Percentiles rank a stretch among this genome's conserved stretches.
These are phyloP conservation scores for Dioscorea dumetorum DNA, from an alignment of 106 monocot genomes.

Conservation along the genomic window DNA sequence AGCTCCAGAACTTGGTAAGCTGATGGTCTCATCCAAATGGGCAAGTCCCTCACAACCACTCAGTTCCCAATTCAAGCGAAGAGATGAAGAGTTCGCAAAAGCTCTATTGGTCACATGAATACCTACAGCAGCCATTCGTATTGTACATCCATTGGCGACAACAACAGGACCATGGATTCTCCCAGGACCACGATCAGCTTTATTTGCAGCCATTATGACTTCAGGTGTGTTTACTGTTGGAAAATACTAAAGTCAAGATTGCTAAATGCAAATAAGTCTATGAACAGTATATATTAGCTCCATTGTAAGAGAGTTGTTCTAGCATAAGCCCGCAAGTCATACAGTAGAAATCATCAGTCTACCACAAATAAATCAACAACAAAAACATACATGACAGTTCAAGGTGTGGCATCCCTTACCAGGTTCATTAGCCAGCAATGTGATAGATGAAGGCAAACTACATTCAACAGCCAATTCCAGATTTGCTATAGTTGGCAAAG, in stretches of 20 bases:
- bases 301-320: no score
- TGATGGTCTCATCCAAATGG: constrained; percentile 43
- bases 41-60: constrained; percentile 68
- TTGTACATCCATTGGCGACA: constrained; percentile 63
- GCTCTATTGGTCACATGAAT: constrained; percentile 48
- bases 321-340: no score
- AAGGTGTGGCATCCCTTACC: constrained; percentile 31
- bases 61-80: constrained; percentile 81
- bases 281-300: no score
- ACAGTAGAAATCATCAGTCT: no score
- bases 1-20: constrained; percentile 18
- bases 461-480: constrained; percentile 53
- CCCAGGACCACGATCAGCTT: constrained; percentile 46
- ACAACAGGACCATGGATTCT: constrained; percentile 50
- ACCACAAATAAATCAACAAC: no score
- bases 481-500: constrained; percentile 45
- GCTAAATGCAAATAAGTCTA: no score
- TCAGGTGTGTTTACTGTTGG: constrained; percentile 52
- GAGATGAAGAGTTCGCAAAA: constrained; percentile 98
- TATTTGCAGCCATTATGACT: constrained; percentile 49
- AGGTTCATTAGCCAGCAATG: constrained; percentile 72
- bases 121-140: constrained; percentile 74
- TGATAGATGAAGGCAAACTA: constrained; percentile 74
- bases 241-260: constrained; percentile 6
- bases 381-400: neutral